Evolutionary conservation across 2,329 filamentous ascomycete genomes (phyloP).

Genomic region (Sordariomycetes sp.): DNA sequence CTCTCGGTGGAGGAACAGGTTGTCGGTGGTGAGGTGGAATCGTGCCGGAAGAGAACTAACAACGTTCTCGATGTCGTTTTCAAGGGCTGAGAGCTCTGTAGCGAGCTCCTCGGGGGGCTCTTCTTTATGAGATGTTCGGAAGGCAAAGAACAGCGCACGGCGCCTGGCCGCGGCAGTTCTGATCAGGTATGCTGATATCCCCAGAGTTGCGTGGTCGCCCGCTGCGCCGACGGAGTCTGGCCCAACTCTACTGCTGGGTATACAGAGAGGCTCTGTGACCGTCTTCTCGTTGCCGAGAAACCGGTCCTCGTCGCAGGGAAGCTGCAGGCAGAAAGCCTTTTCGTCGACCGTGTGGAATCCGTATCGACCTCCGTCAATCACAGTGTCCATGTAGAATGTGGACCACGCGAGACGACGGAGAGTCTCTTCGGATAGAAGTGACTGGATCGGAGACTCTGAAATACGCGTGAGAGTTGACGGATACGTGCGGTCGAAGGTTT

Average conservation of each 20-base stretch:
- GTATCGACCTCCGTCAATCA: slow-evolving; percentile 1
- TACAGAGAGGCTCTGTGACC: neutral
- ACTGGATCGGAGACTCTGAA: neutral
- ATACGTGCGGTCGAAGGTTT: neutral
- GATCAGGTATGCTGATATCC: neutral
- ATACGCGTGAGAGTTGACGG: neutral
- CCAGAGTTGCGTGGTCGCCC: neutral
- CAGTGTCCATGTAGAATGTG: neutral
- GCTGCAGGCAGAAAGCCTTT: neutral
- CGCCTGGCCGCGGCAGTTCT: neutral
- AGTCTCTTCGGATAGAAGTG: neutral
- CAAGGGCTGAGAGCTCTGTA: neutral
- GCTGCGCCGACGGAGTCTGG: no score
- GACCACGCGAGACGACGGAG: slow-evolving; percentile 1
- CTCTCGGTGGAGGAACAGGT: neutral
- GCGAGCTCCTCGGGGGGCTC: neutral
- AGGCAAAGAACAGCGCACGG: neutral
- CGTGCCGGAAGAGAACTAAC: neutral
- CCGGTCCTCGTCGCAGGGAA: neutral
- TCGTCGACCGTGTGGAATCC: neutral
- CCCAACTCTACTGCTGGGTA: neutral
- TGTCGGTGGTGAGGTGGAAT: neutral
- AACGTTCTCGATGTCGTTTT: neutral
- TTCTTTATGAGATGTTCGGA: slow-evolving; percentile 1
- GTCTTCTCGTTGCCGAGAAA: neutral